These are phyloP conservation scores for Rhynchosporium secalis DNA, from an alignment of 2,329 filamentous ascomycete genomes.

Conservation along the genomic window DNA sequence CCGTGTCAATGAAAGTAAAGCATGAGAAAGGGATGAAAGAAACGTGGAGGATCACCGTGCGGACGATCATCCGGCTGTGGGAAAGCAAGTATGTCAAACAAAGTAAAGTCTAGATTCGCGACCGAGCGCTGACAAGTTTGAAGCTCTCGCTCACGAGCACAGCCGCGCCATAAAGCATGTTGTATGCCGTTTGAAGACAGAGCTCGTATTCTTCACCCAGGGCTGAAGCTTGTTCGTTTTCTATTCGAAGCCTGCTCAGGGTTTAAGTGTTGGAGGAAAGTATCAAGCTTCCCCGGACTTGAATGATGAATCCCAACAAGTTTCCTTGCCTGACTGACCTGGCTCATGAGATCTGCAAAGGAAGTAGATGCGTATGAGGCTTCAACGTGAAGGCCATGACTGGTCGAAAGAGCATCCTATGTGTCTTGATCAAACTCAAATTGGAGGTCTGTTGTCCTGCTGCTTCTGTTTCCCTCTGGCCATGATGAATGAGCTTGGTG, in stretches of 20 bases:
- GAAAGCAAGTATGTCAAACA: background rate
- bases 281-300: slow-evolving; percentile 4
- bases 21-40: slow-evolving; percentile 9
- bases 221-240: slow-evolving; percentile 4
- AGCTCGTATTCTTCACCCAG: background rate
- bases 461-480: background rate
- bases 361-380: slow-evolving; percentile 1
- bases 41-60: slow-evolving; percentile 4
- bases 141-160: background rate
- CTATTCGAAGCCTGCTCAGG: background rate
- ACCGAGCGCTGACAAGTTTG: slow-evolving; percentile 4
- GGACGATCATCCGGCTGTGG: background rate
- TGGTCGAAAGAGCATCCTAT: background rate
- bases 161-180: slow-evolving; percentile 7
- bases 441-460: background rate
- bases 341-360: background rate
- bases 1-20: background rate
- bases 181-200: background rate
- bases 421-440: slow-evolving; percentile 11
- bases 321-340: background rate
- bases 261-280: background rate
- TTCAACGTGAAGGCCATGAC: background rate
- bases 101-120: background rate
- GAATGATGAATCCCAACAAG: background rate
- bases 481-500: background rate